Base-by-base conservation (phyloP, 345 rosid species). In the Melastoma malabathricum region DNA sequence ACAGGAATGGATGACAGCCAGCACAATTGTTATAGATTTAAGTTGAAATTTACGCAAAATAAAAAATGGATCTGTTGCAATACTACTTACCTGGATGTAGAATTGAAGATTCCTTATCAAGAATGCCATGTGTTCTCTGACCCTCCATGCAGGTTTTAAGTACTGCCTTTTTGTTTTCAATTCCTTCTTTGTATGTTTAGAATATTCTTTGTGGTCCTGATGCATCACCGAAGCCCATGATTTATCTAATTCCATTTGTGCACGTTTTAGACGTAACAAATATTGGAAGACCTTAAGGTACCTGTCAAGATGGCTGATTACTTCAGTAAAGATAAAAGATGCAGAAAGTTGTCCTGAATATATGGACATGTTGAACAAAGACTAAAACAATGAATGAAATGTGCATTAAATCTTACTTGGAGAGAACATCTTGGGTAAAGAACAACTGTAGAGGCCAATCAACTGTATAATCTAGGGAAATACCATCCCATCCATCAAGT, bases 161-260 rank as follows among this genome's bases (percentile, higher is more conserved):
- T 80, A 79, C 57, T 83, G 97, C 59, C 86, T 70, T 43, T 77
- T 72, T 66, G 80, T 94, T 68, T 67, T 79, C 31, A 57, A 52
- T 51, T 61, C 63, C 31, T 77, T 85, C 66, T 74, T 77, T n/a
- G 72, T 78, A 54, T 63, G 89, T 69, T 65, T 74, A 62, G 86
- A 75, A 74, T 81, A 77, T 74, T 84, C 84, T 56, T 74, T 66
- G 71, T 82, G 95, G 66, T 82, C 96, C 72, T 90, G 96, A 66
- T 86, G 92, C 98, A 84, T 90, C 64, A 78, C 96, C 64, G 94
- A 80, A 18, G 95, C 98, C 98, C 98, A 90, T 64, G 94, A 86
- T 68, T 90, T 90, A 69, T 90, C 98, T 77, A 90, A 68, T 66
- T 90, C 98, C 94, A 90, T 80, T 66, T 86, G 98, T 22, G 98